Evolutionary conservation across 805 yeast genomes (phyloP), one percentile per base, ranked within the genome.

Genomic region (Monosporozyma unispora): DNA sequence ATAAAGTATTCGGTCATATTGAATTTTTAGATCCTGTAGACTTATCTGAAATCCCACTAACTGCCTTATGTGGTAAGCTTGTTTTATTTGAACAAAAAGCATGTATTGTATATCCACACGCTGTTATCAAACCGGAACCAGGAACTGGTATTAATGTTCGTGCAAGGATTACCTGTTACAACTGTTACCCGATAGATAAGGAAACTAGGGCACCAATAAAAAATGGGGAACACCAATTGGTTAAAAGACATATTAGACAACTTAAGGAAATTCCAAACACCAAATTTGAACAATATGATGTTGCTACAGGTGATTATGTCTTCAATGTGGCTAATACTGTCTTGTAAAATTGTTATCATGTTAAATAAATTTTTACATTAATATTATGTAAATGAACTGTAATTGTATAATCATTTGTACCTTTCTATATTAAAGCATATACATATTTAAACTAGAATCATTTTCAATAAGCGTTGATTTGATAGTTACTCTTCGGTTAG

Each of bases 121-220:
- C 57, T 3, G 78, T 75, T 18, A 64, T 63, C 21, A 78, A 75
- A 54, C 95, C 96, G 11, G 67, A 70, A 43, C 60, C 66, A 28
- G 96, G 96, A 4, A 86, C 86, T 57, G 97, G 96, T 0, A 73
- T 93, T 53, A 91, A 91, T 61, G 75, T 87, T 25, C 82, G 84
- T 8, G 86, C 87, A 6, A 76, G 76, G 52, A 79, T 89, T 43
- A 79, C 91, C 1, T 68, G 89, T 48, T 87, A 84, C 57, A 81
- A 83, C 14, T 86, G 96, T 62, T 90, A 78, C 67, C 96, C 97
- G n/a, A 66, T 78, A n/a, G 74, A 84, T 47, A 83, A 79, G 59
- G 84, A 82, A 52, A 83, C 86, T 19, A 79, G 81, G 56, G 71
- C 80, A 60, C 83, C 86, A 5, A 79, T 93, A 50, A 80, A 80